Percentiles rank a stretch among this genome's conserved stretches.
Evolutionary conservation across 495 filamentous ascomycete species (phyloP).

Genomic region (Penicillium mononematosum): DNA sequence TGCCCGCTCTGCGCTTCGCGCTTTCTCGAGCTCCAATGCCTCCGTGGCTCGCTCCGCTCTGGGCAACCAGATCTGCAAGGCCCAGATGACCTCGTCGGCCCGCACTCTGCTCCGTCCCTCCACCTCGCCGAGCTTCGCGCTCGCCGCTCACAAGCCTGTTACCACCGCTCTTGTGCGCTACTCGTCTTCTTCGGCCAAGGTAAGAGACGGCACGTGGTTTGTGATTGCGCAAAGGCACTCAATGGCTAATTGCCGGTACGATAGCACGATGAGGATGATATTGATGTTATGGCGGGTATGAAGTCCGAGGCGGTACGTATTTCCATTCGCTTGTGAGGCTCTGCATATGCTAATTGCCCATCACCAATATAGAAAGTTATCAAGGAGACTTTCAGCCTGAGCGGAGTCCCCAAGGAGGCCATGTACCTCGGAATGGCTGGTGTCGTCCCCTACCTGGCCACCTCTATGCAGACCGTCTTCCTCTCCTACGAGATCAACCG

Average conservation of each 20-base stretch:
- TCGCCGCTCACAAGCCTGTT: conserved; percentile 50
- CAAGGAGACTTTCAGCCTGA: conserved; percentile 82
- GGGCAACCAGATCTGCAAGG: conserved; percentile 45
- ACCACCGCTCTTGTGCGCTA: conserved; percentile 53
- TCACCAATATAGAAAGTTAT: conserved; percentile 61
- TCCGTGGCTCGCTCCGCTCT: conserved; percentile 44
- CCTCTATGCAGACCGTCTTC: conserved; percentile 82
- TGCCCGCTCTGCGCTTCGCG: conserved; percentile 49
- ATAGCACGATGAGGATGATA: conserved; percentile 39
- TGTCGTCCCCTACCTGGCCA: conserved; percentile 85
- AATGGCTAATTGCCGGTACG: conserved; percentile 35
- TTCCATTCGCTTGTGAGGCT: conserved; percentile 4
- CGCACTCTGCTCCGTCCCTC: conserved; percentile 35
- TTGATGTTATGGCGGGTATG: conserved; percentile 67
- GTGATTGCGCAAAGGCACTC: not conserved
- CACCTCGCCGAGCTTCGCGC: conserved; percentile 39
- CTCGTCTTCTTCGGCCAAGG: conserved; percentile 40
- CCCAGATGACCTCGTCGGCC: conserved; percentile 47
- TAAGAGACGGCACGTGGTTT: conserved; percentile 14
- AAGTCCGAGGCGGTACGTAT: conserved; percentile 70
- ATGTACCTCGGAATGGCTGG: conserved; percentile 83
- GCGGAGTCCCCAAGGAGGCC: conserved; percentile 74
- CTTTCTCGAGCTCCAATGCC: conserved; percentile 49
- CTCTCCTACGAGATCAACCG: conserved; percentile 79
- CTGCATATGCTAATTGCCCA: conserved; percentile 11